Percentiles rank a stretch among this genome's conserved stretches.
Evolutionary conservation across 805 yeast species (phyloP).

Genomic region (Yamadazyma philogaea): DNA sequence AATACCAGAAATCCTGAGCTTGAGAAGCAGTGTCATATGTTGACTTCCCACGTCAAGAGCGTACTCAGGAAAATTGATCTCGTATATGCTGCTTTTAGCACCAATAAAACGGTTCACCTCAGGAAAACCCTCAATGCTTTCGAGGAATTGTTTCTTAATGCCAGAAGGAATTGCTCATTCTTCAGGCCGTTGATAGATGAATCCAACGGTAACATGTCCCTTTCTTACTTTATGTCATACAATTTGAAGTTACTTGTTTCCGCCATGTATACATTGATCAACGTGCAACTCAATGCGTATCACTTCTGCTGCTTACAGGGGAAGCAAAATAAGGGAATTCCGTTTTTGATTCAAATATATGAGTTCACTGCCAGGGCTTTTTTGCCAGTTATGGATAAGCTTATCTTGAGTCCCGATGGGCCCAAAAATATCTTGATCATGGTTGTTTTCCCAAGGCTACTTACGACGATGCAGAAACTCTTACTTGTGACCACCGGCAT

Average conservation of each 20-base stretch:
- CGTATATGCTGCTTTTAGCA: constrained; percentile 9
- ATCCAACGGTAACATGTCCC: not conserved
- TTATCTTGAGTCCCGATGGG: not conserved
- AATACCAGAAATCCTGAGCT: not conserved
- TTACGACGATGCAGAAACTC: not conserved
- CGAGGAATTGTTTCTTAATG: not conserved
- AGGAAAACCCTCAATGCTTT: not conserved
- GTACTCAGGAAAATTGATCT: constrained; percentile 1
- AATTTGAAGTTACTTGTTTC: constrained; percentile 7
- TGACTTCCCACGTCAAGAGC: not conserved
- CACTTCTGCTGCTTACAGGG: constrained; percentile 33
- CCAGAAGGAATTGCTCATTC: not conserved
- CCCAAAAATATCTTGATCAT: constrained; percentile 16
- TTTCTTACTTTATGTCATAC: not conserved
- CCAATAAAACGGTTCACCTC: not conserved
- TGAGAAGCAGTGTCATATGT: not conserved
- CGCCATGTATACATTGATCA: constrained; percentile 24
- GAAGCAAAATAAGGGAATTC: constrained; percentile 29
- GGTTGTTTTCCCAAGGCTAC: not conserved
- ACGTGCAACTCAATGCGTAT: constrained; percentile 13
- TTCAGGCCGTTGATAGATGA: not conserved
- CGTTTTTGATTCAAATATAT: constrained; percentile 28
- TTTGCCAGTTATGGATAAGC: constrained; percentile 7
- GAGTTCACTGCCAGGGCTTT: constrained; percentile 22
- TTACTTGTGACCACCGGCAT: not conserved